Conservation (phyloP, 495 filamentous ascomycete species). For the Talaromyces stipitatus region DNA sequence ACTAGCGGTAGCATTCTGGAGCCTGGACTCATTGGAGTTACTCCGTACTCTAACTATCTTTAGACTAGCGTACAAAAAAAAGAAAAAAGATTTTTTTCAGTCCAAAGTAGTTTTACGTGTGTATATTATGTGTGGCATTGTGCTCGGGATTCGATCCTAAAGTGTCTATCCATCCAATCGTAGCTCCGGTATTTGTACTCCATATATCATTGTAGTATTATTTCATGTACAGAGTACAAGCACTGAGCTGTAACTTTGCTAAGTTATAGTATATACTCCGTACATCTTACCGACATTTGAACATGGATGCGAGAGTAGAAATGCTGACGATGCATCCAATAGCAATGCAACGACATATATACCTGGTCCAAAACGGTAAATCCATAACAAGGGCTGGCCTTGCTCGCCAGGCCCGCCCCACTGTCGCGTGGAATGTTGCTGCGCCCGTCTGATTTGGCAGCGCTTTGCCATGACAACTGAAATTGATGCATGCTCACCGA, state of each 20-base stretch:
- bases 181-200: no score
- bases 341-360: background rate
- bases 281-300: background rate
- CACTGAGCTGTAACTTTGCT: background rate
- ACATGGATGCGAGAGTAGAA: no score
- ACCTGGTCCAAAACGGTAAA: no score
- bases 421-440: conserved; percentile 5
- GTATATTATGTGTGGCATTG: no score
- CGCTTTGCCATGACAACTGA: background rate
- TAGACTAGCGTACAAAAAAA: background rate
- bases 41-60: background rate
- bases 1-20: background rate
- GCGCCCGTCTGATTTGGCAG: background rate
- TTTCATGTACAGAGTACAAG: no score
- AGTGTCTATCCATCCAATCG: no score
- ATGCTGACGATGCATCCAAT: background rate
- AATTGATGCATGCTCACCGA: background rate
- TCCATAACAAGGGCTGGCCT: no score
- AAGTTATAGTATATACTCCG: background rate
- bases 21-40: background rate
- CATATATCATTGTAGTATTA: no score
- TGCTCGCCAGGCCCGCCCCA: background rate
- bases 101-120: no score
- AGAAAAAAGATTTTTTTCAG: background rate
- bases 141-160: no score